These are phyloP conservation scores for Paxillus involutus DNA, from an alignment of 768 basidiomycete genomes.

Conservation along the genomic window DNA sequence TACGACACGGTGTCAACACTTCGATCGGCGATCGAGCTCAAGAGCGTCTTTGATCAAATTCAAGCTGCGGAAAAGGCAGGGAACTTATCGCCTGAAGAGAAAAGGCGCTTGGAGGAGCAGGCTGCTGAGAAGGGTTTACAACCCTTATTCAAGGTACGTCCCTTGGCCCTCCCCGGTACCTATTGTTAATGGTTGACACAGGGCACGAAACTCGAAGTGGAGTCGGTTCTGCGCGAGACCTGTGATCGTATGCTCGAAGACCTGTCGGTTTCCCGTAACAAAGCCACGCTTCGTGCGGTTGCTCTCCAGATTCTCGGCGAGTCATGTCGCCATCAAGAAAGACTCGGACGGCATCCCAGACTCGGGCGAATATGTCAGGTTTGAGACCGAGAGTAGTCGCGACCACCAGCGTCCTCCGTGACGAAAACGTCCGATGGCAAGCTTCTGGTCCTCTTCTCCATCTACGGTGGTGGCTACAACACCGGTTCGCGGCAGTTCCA, in stretches of 20 bases:
- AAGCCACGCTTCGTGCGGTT: slow-evolving; percentile 71
- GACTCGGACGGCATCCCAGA: slow-evolving; percentile 47
- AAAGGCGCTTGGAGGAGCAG: slow-evolving; percentile 82
- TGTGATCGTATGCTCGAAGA: slow-evolving; percentile 82
- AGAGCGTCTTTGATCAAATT: slow-evolving; percentile 88
- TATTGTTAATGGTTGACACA: slow-evolving; percentile 24
- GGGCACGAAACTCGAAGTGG: slow-evolving; percentile 93
- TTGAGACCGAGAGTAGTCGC: slow-evolving; percentile 73
- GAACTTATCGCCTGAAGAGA: slow-evolving; percentile 74
- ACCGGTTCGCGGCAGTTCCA: too few relatives aligned
- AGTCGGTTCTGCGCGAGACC: slow-evolving; percentile 84
- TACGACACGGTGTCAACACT: slow-evolving; percentile 72
- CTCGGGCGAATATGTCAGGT: slow-evolving; percentile 78
- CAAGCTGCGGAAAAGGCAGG: slow-evolving; percentile 88
- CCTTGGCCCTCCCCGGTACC: not conserved
- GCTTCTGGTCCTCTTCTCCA: too few relatives aligned
- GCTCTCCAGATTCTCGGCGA: slow-evolving; percentile 85
- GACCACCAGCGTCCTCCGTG: too few relatives aligned
- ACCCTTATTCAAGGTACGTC: slow-evolving; percentile 79
- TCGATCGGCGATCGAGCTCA: slow-evolving; percentile 85
- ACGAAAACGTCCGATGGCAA: too few relatives aligned
- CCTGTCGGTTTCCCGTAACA: slow-evolving; percentile 47
- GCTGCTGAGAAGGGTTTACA: slow-evolving; percentile 92
- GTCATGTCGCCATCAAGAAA: slow-evolving; percentile 68
- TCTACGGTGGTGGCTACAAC: too few relatives aligned